Percentiles rank a stretch among this genome's conserved stretches.
Conservation (phyloP, 306 rosid species). For the Dryas drummondii region DNA sequence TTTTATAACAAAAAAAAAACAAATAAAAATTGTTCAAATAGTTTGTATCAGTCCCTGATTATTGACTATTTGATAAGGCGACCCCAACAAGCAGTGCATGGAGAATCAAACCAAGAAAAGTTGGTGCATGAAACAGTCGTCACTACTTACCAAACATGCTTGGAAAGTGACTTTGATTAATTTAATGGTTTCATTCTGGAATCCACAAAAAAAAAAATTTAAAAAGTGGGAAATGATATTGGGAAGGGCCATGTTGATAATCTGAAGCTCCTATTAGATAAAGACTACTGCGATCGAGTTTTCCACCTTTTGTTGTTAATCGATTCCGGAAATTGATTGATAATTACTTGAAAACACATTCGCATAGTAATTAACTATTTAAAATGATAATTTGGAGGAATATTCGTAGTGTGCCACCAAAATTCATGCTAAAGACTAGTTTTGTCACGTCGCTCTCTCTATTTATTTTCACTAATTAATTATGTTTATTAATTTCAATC, state of each 20-base stretch:
- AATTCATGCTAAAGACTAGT: neutral
- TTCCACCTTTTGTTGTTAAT: neutral
- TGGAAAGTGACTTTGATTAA: conserved; percentile 2
- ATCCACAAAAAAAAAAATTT: neutral
- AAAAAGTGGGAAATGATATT: neutral
- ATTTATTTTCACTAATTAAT: neutral
- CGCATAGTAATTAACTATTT: neutral
- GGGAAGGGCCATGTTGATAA: neutral
- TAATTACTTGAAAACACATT: neutral
- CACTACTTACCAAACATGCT: neutral
- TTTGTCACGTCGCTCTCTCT: neutral
- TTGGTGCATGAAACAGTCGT: neutral
- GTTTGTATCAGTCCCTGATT: too few species aligned
- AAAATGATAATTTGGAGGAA: neutral
- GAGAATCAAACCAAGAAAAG: conserved; percentile 5
- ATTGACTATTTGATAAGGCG: too few species aligned
- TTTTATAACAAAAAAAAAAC: too few species aligned
- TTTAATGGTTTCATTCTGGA: neutral
- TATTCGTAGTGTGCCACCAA: neutral
- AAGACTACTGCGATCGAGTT: neutral
- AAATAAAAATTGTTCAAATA: too few species aligned
- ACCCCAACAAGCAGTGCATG: too few species aligned
- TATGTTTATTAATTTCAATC: neutral
- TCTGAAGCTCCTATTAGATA: conserved; percentile 8
- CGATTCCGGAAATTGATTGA: too few species aligned